Base-by-base conservation (phyloP, 2,329 filamentous ascomycete species). In the Talaromyces islandicus region DNA sequence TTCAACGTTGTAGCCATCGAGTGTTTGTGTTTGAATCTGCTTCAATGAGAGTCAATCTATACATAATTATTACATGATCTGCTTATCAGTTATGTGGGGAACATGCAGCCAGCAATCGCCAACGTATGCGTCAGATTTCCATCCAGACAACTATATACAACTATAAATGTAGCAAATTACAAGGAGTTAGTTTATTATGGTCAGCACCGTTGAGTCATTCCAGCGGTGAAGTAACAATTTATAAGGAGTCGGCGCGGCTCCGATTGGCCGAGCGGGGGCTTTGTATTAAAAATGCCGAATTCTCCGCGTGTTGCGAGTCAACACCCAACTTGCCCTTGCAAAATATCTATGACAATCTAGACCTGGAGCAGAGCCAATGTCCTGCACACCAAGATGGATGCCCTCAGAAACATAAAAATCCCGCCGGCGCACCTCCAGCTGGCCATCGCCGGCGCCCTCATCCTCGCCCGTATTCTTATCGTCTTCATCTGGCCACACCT, bases 401-500 rank as follows among this genome's bases (percentile, higher is more conserved):
- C 10, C n/a, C 43, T 24, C 21, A 24, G 41, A n/a, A 19, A 46
- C 21, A 24, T 46, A 24, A 46, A 46, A 24, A 19, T 46, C 43
- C 43, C 43, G 14, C 43, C 43, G 1, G 43, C 43, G n/a, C 21
- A 5, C 4, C 19, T 21, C 2, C 43, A 46, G 21, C 43, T 46
- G n/a, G 43, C 43, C 7, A 12, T 46, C 53, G 51, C 56, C n/a
- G 38, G 35, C 21, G 46, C 46, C 29, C 43, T 62, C 21, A 27
- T 59, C 35, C 38, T 62, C 41, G 24, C 51, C 38, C 51, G 54
- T 25, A 57, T 59, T 32, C 19, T 58, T 5, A 54, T 24, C n/a
- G 29, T 35, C 19, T 25, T 62, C 43, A 29, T 56, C 27, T 38
- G 53, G 21, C 43, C 60, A 50, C 57, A 30, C 21, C 25, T 59